phyloP scores from a whole-genome alignment of 2,329 filamentous ascomycete genomes.

The Knoxdaviesia capensis region DNA sequence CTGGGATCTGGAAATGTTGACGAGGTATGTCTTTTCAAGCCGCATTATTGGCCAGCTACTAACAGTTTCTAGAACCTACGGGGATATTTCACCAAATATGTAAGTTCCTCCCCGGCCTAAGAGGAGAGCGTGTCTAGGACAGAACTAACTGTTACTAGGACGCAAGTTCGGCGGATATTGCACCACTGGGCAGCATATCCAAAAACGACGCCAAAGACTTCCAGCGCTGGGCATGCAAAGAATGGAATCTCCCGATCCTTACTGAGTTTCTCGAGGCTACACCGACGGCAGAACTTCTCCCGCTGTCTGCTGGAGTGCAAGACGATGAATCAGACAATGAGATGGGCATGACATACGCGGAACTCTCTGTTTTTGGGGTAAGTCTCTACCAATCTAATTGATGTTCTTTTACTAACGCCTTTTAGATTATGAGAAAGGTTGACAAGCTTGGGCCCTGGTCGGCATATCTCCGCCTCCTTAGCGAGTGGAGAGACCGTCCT shows the following conservation, averaged over 20 bases:
- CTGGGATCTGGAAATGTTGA: constrained; percentile 44
- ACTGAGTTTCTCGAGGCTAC: constrained; percentile 37
- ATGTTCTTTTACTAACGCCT: too few relatives aligned
- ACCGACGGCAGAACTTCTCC: constrained; percentile 31
- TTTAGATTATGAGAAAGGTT: constrained; percentile 15
- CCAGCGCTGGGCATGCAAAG: constrained; percentile 32
- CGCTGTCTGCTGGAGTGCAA: constrained; percentile 18
- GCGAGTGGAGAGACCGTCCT: constrained; percentile 15
- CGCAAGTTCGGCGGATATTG: constrained; percentile 23
- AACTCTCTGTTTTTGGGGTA: constrained; percentile 17
- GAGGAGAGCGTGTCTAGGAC: constrained; percentile 5
- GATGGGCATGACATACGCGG: constrained; percentile 21
- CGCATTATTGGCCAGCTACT: too few relatives aligned
- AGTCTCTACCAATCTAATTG: background rate
- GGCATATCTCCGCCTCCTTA: constrained; percentile 16
- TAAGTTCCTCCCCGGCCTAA: constrained; percentile 4
- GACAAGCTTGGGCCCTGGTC: constrained; percentile 20
- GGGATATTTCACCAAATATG: constrained; percentile 29
- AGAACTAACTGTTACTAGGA: constrained; percentile 8
- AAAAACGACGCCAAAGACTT: constrained; percentile 49
- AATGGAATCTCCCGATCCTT: constrained; percentile 37
- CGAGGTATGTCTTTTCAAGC: constrained; percentile 2
- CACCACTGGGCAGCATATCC: constrained; percentile 30
- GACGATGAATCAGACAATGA: constrained; percentile 17
- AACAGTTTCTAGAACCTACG: constrained; percentile 12